phyloP scores from a whole-genome alignment of 1,284 basidiomycete genomes.

The Austroboletus novae-zelandiae region DNA sequence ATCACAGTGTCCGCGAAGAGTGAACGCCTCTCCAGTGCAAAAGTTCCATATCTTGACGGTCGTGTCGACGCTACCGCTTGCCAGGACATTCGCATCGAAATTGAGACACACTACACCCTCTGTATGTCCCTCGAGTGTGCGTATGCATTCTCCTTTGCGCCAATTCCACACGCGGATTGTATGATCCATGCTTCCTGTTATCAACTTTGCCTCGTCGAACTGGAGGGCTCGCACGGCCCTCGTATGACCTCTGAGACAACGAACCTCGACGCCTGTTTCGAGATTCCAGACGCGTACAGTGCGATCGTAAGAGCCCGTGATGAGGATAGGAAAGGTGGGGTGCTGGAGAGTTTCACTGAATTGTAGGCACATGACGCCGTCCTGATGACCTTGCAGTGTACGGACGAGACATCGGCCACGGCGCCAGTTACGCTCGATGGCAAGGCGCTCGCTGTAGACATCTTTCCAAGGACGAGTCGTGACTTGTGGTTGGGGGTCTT shows the following conservation, averaged over 20 bases:
- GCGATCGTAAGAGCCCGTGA: conserved; percentile 97
- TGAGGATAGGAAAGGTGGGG: conserved; percentile 88
- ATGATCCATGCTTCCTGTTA: conserved; percentile 96
- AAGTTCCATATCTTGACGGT: conserved; percentile 97
- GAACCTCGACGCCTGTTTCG: conserved; percentile 84
- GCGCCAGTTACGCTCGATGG: conserved; percentile 96
- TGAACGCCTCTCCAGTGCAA: conserved; percentile 88
- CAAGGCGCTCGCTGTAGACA: conserved; percentile 97
- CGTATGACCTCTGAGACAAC: conserved; percentile 86
- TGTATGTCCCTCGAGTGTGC: conserved; percentile 86
- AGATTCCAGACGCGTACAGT: conserved; percentile 97
- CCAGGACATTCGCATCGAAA: conserved; percentile 91
- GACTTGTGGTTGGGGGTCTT: conserved; percentile 12
- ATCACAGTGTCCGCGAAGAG: conserved; percentile 88
- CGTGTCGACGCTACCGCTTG: conserved; percentile 86
- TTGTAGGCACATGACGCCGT: conserved; percentile 97
- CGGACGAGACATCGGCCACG: conserved; percentile 85
- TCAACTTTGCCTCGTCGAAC: conserved; percentile 94
- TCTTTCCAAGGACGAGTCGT: conserved; percentile 94
- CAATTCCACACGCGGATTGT: conserved; percentile 98
- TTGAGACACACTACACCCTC: conserved; percentile 92
- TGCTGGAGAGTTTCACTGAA: conserved; percentile 87
- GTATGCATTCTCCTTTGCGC: conserved; percentile 88
- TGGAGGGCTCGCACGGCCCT: conserved; percentile 90
- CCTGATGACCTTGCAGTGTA: conserved; percentile 88